Conservation (phyloP, 179 eudicot species). For the Vitellaria paradoxa region DNA sequence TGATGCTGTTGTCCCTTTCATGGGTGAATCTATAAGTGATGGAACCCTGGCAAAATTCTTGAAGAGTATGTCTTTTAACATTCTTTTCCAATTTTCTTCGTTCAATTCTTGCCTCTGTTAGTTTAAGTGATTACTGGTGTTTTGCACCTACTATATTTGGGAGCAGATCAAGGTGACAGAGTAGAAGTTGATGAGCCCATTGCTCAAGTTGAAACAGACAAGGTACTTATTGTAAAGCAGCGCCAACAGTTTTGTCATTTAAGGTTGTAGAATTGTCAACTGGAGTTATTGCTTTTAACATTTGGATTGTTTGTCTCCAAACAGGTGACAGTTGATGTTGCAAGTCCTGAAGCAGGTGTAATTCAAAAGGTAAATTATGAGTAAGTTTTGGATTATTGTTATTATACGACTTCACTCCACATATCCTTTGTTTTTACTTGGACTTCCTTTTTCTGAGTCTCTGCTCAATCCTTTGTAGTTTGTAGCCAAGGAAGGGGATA, state of each 20-base stretch:
- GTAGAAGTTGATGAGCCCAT: constrained; percentile 92
- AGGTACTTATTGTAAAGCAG: constrained; percentile 44
- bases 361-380: constrained; percentile 66
- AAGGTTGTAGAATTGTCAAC: not conserved
- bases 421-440: not conserved
- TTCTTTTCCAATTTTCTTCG: not conserved
- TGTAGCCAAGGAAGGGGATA: constrained; percentile 92
- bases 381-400: not conserved
- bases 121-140: constrained; percentile 1
- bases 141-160: constrained; percentile 9
- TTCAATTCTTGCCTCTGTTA: not conserved
- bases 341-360: constrained; percentile 94
- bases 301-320: constrained; percentile 1
- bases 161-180: constrained; percentile 87
- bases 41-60: constrained; percentile 88
- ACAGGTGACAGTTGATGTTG: constrained; percentile 95
- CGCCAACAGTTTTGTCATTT: not conserved
- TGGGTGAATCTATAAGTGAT: constrained; percentile 98
- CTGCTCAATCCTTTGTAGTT: constrained; percentile 37
- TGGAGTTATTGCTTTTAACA: not conserved
- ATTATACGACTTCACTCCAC: not conserved
- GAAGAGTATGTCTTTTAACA: constrained; percentile 59
- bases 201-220: constrained; percentile 97
- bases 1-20: constrained; percentile 93
- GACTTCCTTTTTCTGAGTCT: constrained; percentile 7